Conservation (phyloP, 371 early-diverging fungal genomes). For the Mucor plumbeus region DNA sequence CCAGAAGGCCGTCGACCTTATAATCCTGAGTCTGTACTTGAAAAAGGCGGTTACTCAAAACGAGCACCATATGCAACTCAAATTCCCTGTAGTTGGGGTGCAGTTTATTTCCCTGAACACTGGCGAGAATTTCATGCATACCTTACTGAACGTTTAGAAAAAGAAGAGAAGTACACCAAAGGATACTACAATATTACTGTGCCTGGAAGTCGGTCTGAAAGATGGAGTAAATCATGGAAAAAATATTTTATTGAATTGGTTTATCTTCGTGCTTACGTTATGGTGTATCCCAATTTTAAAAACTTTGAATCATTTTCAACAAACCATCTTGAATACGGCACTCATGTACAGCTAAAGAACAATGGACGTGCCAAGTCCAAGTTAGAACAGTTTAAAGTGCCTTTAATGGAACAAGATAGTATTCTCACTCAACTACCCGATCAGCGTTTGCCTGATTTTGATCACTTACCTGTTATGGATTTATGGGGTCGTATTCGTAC, state of each 20-base stretch:
- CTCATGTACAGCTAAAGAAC: slow-evolving; percentile 53
- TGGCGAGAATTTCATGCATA: slow-evolving; percentile 71
- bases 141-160: slow-evolving; percentile 50
- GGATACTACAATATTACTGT: slow-evolving; percentile 35
- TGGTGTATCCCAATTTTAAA: slow-evolving; percentile 70
- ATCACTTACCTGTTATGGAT: slow-evolving; percentile 56
- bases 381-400: slow-evolving; percentile 57
- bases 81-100: slow-evolving; percentile 74
- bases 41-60: slow-evolving; percentile 31
- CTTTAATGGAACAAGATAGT: slow-evolving; percentile 61
- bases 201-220: slow-evolving; percentile 59
- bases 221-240: slow-evolving; percentile 73
- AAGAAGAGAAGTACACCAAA: slow-evolving; percentile 32
- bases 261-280: slow-evolving; percentile 65
- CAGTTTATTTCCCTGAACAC: slow-evolving; percentile 71
- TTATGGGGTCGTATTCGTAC: slow-evolving; percentile 60
- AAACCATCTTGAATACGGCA: slow-evolving; percentile 69
- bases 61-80: slow-evolving; percentile 60
- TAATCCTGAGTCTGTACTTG: slow-evolving; percentile 17
- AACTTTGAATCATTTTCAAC: slow-evolving; percentile 68
- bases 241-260: slow-evolving; percentile 69
- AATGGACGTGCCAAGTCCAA: slow-evolving; percentile 40
- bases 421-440: slow-evolving; percentile 25
- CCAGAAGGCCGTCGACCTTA: slow-evolving; percentile 58
- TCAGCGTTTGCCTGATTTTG: slow-evolving; percentile 41